Conservation (phyloP, 306 rosid genomes). For the Trichosanthes cucumerina region DNA sequence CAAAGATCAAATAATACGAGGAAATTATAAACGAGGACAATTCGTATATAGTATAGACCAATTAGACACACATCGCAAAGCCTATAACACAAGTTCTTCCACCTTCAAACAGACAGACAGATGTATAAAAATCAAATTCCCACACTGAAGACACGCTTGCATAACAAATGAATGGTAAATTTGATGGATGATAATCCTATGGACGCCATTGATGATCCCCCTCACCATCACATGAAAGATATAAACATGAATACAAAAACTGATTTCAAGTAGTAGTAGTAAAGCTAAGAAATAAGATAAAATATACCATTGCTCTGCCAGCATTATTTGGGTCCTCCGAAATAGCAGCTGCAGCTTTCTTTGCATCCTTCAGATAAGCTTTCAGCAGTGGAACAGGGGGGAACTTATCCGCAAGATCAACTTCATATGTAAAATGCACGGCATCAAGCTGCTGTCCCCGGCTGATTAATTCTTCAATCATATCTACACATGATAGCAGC, state of each 20-base stretch:
- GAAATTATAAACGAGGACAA: neutral
- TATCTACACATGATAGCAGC: conserved; percentile 39
- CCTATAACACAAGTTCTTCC: neutral
- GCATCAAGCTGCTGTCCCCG: conserved; percentile 99
- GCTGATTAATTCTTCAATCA: conserved; percentile 88
- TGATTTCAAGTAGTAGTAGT: neutral
- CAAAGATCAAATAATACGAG: neutral
- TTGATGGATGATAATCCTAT: no score
- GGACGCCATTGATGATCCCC: neutral
- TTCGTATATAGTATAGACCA: neutral
- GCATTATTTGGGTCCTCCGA: conserved; percentile 77
- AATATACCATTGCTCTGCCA: conserved; percentile 83
- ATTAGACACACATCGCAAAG: neutral
- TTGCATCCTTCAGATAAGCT: conserved; percentile 87
- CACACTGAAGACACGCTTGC: neutral
- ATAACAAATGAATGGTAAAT: neutral
- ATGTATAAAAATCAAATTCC: neutral
- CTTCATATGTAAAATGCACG: conserved; percentile 89
- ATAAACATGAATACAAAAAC: neutral
- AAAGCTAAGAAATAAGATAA: conserved; percentile 2
- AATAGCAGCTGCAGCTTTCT: conserved; percentile 85
- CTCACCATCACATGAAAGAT: neutral
- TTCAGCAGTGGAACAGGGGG: conserved; percentile 85
- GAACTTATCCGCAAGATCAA: conserved; percentile 70
- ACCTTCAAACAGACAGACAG: neutral